Evolutionary conservation across 2,329 filamentous ascomycete genomes (phyloP), one percentile per base, ranked within the genome.

Genomic region (Harringtonia lauricola): DNA sequence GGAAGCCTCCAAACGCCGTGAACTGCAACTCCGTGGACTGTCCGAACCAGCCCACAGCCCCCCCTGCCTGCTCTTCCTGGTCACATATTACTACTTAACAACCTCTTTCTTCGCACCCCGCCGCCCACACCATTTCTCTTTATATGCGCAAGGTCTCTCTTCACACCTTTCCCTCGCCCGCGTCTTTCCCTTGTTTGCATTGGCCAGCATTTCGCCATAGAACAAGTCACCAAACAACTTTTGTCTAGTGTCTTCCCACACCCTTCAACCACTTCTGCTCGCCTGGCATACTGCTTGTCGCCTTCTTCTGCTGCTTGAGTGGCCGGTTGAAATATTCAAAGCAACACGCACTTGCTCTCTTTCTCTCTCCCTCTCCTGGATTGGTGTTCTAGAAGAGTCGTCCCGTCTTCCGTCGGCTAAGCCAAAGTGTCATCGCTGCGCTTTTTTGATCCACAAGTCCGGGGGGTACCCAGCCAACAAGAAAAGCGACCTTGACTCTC

Each of bases 341-440:
- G 10, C 24, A 26, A 6, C 6, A 26, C 24, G 24, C 10, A 26
- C 10, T 26, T 26, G 7, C 24, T 10, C 24, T 26, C 46, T 48
- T 30, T 44, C 28, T 39, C 43, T 39, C 47, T 26, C 47, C 45
- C 44, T 49, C 53, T 51, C 52, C 17, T 21, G 5, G 35, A 46
- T 44, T 49, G 44, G 36, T 34, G 35, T 42, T 42, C 36, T 36
- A 39, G 37, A 44, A 42, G 35, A 46, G 46, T 45, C 46, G 36
- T 43, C 50, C 48, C 46, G 49, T 46, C 45, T 50, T 51, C 45
- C 31, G 42, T 37, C 50, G 51, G 51, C 46, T 48, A 49, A 52
- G 47, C 41, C 38, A 34, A 46, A 29, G 36, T 40, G 40, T 35
- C 39, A 39, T 47, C 38, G 38, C 35, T 31, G 9, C 29, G 9